Conservation (phyloP, 139 green algal species). For the Picocystis salinarum region DNA sequence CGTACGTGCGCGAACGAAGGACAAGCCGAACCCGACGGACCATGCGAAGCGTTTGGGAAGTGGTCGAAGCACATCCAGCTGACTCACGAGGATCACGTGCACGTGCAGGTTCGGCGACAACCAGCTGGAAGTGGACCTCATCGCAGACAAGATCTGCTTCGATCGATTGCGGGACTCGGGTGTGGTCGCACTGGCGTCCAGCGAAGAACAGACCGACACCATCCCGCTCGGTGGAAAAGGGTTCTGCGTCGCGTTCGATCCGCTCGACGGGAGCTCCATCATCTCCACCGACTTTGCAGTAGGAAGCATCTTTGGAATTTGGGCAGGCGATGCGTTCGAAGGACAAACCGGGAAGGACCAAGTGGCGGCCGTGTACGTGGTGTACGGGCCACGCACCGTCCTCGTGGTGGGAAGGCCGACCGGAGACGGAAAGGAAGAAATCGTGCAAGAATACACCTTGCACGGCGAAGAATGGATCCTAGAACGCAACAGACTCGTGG, state of each 20-base stretch:
- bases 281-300: slow-evolving; percentile 56
- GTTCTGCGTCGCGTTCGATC: slow-evolving; percentile 65
- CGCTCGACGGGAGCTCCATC: slow-evolving; percentile 56
- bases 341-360: slow-evolving; percentile 33
- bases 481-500: slow-evolving; percentile 8
- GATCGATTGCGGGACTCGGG: slow-evolving; percentile 23
- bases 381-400: slow-evolving; percentile 58
- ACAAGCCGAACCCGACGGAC: no score
- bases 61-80: no score
- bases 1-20: no score
- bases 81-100: no score
- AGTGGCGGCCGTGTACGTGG: slow-evolving; percentile 43
- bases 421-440: slow-evolving; percentile 18
- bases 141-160: slow-evolving; percentile 43
- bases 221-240: slow-evolving; percentile 19
- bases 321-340: slow-evolving; percentile 30
- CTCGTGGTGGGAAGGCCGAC: slow-evolving; percentile 39
- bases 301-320: slow-evolving; percentile 68
- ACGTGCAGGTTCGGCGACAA: slow-evolving; percentile 46
- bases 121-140: slow-evolving; percentile 43
- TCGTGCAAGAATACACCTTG: slow-evolving; percentile 25
- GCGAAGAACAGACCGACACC: slow-evolving; percentile 45
- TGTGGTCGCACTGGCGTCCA: slow-evolving; percentile 38
- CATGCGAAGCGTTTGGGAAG: no score
- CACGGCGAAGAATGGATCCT: slow-evolving; percentile 10